Base-by-base conservation (phyloP, 2,329 filamentous ascomycete species). In the Orbilia quercus region DNA sequence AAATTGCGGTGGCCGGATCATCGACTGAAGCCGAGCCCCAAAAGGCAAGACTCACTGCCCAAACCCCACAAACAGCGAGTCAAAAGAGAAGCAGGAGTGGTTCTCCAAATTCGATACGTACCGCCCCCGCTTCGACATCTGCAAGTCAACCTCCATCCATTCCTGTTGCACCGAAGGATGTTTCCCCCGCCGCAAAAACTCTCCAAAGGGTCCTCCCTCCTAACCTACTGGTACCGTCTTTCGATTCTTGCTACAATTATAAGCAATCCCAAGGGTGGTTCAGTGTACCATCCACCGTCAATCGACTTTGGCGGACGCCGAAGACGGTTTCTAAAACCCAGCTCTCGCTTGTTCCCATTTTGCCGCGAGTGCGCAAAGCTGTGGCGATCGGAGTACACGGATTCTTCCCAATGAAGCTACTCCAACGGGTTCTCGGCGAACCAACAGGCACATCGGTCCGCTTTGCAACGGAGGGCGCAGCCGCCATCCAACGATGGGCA, bases 301-400 rank as follows among this genome's bases (percentile, higher is more conserved):
- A 66, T 51, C 60, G 69, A 20, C 42, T 73, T 16, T 73, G 69
- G 69, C 55, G 54, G 4, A 36, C 60, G 6, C 69, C 60, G 3
- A 3, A 86, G 92, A 14, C 79, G 92, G n/a, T 86, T 89, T 90
- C 77, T 79, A 85, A 58, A 82, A 86, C 80, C 79, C 91, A 97
- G 79, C 87, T 97, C 3, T 89, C 88, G 76, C 85, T 91, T 31
- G 82, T 87, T 5, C 88, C 88, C 47, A 87, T 90, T 6, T 84
- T 87, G 0, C 90, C 88, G 0, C 90, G 86, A 75, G 88, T 98
- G 50, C 91, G 88, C 78, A 95, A 90, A 76, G 95, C 95, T 11
- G 85, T 99, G 3, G 92, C 93, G 0, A 96, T 99, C 76, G 95
- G 95, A 40, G 88, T 99, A 0, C 95, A 99, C 80, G 95, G 95